Percentiles rank a stretch among this genome's conserved stretches.
These are phyloP conservation scores for Leccinum longicurvipes DNA, from an alignment of 768 basidiomycete species.

Conservation along the genomic window DNA sequence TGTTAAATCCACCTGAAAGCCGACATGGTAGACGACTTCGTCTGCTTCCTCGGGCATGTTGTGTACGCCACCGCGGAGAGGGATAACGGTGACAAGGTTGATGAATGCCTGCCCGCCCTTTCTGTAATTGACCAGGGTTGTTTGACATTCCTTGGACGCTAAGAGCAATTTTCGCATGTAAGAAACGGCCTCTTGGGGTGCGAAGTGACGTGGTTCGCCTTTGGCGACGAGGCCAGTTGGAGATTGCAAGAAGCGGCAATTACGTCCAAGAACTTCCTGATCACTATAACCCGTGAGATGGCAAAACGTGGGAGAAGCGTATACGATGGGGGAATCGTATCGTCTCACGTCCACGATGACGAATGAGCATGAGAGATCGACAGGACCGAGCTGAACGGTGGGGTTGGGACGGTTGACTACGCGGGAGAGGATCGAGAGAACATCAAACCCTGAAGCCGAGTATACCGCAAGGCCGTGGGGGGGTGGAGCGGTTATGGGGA, in stretches of 20 bases:
- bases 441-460: slow-evolving; percentile 88
- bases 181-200: slow-evolving; percentile 63
- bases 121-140: slow-evolving; percentile 81
- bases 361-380: slow-evolving; percentile 92
- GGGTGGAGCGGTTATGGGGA: slow-evolving; percentile 29
- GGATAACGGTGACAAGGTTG: slow-evolving; percentile 91
- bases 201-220: slow-evolving; percentile 55
- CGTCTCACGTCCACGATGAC: slow-evolving; percentile 82
- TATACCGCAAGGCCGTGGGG: slow-evolving; percentile 60
- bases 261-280: slow-evolving; percentile 77
- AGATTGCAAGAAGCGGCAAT: slow-evolving; percentile 88
- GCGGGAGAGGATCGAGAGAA: slow-evolving; percentile 75
- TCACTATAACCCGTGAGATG: slow-evolving; percentile 72
- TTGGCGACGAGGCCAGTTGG: slow-evolving; percentile 57
- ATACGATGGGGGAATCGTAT: slow-evolving; percentile 84
- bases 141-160: slow-evolving; percentile 86
- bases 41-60: slow-evolving; percentile 51
- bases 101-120: slow-evolving; percentile 84
- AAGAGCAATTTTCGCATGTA: slow-evolving; percentile 62
- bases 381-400: slow-evolving; percentile 77
- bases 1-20: slow-evolving; percentile 93
- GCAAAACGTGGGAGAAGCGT: slow-evolving; percentile 84
- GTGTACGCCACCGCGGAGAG: slow-evolving; percentile 62
- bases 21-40: slow-evolving; percentile 83
- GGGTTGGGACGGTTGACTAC: slow-evolving; percentile 75